Evolutionary conservation across 2,329 filamentous ascomycete species (phyloP).

Genomic region (Raffaelea ambrosiae): DNA sequence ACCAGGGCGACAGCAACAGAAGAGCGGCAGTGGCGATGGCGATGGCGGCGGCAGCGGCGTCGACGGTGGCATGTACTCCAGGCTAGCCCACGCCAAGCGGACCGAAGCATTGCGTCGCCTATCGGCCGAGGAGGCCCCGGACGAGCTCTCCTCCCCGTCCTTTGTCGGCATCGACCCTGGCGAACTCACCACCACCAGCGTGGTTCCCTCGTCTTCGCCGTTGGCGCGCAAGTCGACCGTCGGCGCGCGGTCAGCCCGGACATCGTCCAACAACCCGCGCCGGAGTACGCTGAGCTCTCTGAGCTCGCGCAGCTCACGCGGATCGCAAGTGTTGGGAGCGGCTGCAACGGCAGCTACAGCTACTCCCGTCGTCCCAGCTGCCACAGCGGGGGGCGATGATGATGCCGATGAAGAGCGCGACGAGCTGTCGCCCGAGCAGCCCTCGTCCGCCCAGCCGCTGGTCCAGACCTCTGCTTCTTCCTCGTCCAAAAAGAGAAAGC

Average conservation of each 20-base stretch:
- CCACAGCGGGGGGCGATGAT: not conserved
- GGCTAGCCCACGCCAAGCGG: slow-evolving; percentile 6
- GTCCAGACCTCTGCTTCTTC: too few species aligned
- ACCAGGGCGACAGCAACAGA: not conserved
- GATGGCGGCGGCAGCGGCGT: too few species aligned
- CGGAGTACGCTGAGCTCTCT: not conserved
- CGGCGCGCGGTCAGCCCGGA: not conserved
- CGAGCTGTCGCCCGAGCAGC: slow-evolving; percentile 13
- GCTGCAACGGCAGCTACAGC: too few species aligned
- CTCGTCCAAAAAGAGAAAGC: not conserved
- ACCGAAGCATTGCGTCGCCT: not conserved
- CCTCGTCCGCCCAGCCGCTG: not conserved
- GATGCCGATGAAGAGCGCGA: slow-evolving; percentile 2
- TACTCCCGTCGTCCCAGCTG: not conserved
- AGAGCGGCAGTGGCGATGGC: too few species aligned
- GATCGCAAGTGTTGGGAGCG: not conserved
- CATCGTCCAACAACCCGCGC: not conserved
- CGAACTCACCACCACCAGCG: not conserved
- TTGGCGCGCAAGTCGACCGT: slow-evolving; percentile 11
- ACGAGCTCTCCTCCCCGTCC: slow-evolving; percentile 21
- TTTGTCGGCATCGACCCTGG: not conserved
- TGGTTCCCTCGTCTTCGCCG: slow-evolving; percentile 10
- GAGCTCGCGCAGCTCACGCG: not conserved
- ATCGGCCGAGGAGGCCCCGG: slow-evolving; percentile 12
- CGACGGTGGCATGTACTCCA: slow-evolving; percentile 1